These are phyloP conservation scores for Triglochin maritima DNA, from an alignment of 106 monocot species.

Conservation along the genomic window DNA sequence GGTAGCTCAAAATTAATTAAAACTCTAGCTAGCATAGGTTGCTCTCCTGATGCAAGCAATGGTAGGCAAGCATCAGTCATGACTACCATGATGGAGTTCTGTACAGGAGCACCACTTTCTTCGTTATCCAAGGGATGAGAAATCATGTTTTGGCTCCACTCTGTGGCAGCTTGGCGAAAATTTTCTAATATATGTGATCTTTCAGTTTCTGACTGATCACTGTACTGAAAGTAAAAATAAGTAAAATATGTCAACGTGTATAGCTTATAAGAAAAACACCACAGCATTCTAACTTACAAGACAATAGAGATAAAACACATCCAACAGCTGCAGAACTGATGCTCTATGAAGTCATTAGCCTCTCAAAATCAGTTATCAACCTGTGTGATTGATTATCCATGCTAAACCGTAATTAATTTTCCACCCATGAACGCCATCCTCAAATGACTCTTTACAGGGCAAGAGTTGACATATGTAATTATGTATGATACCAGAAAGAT, in stretches of 20 bases:
- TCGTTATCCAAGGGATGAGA: background rate
- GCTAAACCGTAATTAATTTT: too few species aligned
- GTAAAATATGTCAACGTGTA: background rate
- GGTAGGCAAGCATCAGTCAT: constrained; percentile 20
- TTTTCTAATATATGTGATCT: constrained; percentile 7
- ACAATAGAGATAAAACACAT: too few species aligned
- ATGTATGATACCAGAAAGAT: too few species aligned
- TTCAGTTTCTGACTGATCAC: constrained; percentile 18
- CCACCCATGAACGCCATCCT: too few species aligned
- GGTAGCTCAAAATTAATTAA: constrained; percentile 23
- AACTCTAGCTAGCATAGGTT: constrained; percentile 10
- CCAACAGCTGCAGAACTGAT: too few species aligned
- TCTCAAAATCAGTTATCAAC: too few species aligned
- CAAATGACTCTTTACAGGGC: too few species aligned
- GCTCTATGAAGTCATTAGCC: too few species aligned
- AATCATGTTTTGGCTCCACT: constrained; percentile 9
- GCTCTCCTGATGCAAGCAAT: constrained; percentile 10
- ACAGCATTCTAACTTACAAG: background rate
- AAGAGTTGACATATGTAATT: too few species aligned
- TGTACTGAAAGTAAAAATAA: constrained; percentile 12
- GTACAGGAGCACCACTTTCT: background rate
- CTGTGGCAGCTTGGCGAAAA: constrained; percentile 8
- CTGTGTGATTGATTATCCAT: too few species aligned
- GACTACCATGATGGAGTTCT: constrained; percentile 15
- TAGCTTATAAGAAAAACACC: background rate